phyloP scores from a whole-genome alignment of 139 green algal species.

The Micractinium conductrix region DNA sequence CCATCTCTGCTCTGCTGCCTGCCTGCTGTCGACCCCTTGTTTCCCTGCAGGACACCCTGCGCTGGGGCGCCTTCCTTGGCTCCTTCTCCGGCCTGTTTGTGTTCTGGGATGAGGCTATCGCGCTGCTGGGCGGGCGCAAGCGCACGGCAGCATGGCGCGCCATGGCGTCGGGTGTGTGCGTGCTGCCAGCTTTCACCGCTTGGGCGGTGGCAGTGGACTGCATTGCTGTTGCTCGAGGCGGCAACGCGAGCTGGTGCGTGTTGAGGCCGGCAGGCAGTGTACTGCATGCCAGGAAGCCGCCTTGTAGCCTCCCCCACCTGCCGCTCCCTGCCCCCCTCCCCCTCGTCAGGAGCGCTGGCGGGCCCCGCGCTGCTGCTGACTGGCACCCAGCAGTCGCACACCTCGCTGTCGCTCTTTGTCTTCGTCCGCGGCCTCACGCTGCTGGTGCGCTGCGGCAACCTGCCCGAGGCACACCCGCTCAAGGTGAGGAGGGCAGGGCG shows the following conservation, averaged over 20 bases:
- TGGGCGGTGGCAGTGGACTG: not conserved
- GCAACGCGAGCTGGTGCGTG: not conserved
- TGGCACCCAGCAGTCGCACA: constrained; percentile 71
- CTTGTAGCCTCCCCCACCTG: too few species aligned
- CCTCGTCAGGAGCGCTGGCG: constrained; percentile 67
- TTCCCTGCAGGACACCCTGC: constrained; percentile 67
- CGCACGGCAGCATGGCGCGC: constrained; percentile 7
- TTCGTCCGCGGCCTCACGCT: constrained; percentile 81
- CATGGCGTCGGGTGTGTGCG: not conserved
- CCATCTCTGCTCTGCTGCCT: too few species aligned
- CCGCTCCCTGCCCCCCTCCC: too few species aligned
- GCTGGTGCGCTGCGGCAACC: constrained; percentile 88
- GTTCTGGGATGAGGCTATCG: constrained; percentile 78
- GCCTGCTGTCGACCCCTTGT: too few species aligned
- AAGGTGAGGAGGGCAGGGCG: not conserved
- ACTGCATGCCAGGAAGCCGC: too few species aligned
- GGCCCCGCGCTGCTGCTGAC: constrained; percentile 84
- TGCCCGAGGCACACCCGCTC: constrained; percentile 44
- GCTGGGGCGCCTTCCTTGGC: constrained; percentile 77
- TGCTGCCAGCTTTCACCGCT: too few species aligned
- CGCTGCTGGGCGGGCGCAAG: constrained; percentile 62
- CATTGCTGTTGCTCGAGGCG: not conserved
- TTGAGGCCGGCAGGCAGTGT: not conserved
- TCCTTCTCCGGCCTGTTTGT: constrained; percentile 59
- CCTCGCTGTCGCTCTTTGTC: constrained; percentile 89